Evolutionary conservation across 1,284 basidiomycete genomes (phyloP).

Genomic region (Leccinum pseudoinsigne): DNA sequence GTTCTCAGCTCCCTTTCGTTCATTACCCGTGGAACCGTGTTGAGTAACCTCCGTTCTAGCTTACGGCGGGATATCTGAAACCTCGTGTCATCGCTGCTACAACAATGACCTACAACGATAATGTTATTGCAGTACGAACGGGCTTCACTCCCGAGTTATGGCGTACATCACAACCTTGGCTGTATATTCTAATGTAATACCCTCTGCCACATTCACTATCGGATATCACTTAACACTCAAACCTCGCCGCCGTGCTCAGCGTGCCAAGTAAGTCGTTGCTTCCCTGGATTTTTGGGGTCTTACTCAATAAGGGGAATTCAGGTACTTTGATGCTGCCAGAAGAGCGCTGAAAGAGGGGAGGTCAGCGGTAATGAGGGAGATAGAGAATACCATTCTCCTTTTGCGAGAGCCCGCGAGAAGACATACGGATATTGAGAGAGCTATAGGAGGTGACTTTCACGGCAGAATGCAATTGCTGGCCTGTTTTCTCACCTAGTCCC

Average conservation of each 20-base stretch:
- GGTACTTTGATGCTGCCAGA: slow-evolving; percentile 52
- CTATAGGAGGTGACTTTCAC: slow-evolving; percentile 31
- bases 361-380: slow-evolving; percentile 55
- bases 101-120: slow-evolving; percentile 37
- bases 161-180: slow-evolving; percentile 35
- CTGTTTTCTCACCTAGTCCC: slow-evolving; percentile 11
- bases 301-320: slow-evolving; percentile 35
- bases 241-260: slow-evolving; percentile 45
- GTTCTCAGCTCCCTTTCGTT: slow-evolving; percentile 22
- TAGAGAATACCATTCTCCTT: slow-evolving; percentile 49
- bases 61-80: slow-evolving; percentile 31
- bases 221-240: slow-evolving; percentile 52
- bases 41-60: slow-evolving; percentile 21
- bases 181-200: slow-evolving; percentile 46
- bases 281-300: slow-evolving; percentile 9
- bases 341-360: slow-evolving; percentile 58
- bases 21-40: slow-evolving; percentile 10
- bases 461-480: slow-evolving; percentile 5
- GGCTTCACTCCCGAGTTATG: slow-evolving; percentile 31
- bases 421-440: slow-evolving; percentile 43
- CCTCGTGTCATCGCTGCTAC: slow-evolving; percentile 41
- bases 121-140: slow-evolving; percentile 26
- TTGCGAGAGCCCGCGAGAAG: slow-evolving; percentile 46
- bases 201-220: slow-evolving; percentile 45
- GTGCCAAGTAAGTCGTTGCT: slow-evolving; percentile 33